These are phyloP conservation scores for Vaccinium corymbosum DNA, from an alignment of 148 eudicot genomes.

Conservation along the genomic window DNA sequence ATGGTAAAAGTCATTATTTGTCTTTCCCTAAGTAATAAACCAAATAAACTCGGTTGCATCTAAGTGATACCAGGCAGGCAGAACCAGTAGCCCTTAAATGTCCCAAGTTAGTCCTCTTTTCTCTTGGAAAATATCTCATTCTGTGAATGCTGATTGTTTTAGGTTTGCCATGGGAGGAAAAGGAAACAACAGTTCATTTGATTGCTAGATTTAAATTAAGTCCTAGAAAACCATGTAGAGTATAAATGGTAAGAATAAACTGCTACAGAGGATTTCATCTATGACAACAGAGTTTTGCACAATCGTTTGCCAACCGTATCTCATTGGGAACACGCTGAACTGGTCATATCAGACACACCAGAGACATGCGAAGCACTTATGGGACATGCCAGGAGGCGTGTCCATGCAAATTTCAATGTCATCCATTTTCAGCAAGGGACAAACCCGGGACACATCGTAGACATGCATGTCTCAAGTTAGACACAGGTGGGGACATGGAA, in stretches of 20 bases:
- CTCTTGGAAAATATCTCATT: background rate
- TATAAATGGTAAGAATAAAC: background rate
- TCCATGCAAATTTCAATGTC: background rate
- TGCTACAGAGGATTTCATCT: background rate
- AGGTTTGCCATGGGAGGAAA: background rate
- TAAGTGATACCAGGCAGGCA: background rate
- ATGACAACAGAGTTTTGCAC: background rate
- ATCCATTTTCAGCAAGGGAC: background rate
- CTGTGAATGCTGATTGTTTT: background rate
- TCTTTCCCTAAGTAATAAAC: background rate
- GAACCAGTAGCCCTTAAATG: background rate
- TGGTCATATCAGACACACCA: background rate
- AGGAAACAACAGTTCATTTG: background rate
- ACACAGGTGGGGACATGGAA: background rate
- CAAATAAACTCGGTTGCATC: background rate
- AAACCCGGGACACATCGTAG: background rate
- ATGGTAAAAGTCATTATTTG: no score
- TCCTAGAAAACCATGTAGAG: background rate
- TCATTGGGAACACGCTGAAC: background rate
- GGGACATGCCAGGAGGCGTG: background rate
- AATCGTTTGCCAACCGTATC: background rate
- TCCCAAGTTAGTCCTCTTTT: background rate
- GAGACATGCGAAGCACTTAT: background rate
- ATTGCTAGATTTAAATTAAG: background rate
- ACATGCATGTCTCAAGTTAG: background rate